Base-by-base conservation (phyloP, 306 rosid species). In the Crotalaria pallida region DNA sequence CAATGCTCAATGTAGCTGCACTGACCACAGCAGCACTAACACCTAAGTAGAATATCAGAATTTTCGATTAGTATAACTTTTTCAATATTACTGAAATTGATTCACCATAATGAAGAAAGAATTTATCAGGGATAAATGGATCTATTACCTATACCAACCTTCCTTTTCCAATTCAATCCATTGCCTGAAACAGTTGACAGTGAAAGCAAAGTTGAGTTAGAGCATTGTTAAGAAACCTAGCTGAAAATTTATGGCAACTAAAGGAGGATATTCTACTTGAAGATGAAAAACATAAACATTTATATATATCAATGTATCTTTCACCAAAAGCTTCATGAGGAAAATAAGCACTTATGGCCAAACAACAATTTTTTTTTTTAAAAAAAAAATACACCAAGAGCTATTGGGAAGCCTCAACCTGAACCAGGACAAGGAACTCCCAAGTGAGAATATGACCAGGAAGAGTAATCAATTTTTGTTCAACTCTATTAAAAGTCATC, bases 171-270 rank as follows among this genome's bases (percentile, higher is more conserved):
- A 60, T 64, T 44, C 86, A 66, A 63, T 23, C 10, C 7, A 10
- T n/a, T 16, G 0, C 10, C 97, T 91, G 97, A 73, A 75, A 83
- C 27, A 27, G 50, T 60, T 51, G 50, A 48, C 63, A 85, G 43
- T 58, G 33, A 67, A 79, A 34, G 44, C 10, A 71, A 38, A 65
- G 26, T 27, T 19, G 44, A 58, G 72, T 65, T 3, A 78, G 65
- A 74, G 12, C 27, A 57, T 13, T 58, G 62, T 6, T 1, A 22
- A 18, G 24, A 26, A 11, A 22, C 47, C 9, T 55, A 50, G 45
- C 9, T 8, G 27, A 26, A 58, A 17, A 40, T 62, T 70, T 50
- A 21, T 22, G 43, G 16, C 7, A 59, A 41, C 40, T 69, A 45
- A 76, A 58, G 36, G 53, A 45, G 29, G 24, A 63, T 67, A 67